Evolutionary conservation across 805 yeast species (phyloP).

Genomic region (Tanozyma kutaoensis): DNA sequence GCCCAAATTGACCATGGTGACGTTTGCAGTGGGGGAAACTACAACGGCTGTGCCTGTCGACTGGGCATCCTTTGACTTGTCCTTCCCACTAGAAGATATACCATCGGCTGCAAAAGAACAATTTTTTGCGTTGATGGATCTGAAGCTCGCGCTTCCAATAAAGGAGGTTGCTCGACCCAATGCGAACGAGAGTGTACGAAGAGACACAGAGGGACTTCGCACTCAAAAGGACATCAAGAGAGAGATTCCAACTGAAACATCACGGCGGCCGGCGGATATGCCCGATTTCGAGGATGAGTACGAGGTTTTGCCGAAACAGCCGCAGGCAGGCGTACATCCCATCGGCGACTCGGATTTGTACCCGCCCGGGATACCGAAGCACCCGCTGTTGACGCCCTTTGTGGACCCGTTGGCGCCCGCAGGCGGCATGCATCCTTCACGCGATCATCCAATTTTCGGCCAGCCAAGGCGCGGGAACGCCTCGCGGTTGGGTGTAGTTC

Average conservation of each 20-base stretch:
- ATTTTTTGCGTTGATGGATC: too few species aligned
- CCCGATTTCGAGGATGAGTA: slow-evolving; percentile 45
- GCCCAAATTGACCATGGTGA: too few species aligned
- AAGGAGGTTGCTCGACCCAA: too few species aligned
- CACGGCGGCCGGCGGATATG: slow-evolving; percentile 19
- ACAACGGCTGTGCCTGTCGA: too few species aligned
- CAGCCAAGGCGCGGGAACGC: slow-evolving; percentile 10
- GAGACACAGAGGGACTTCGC: too few species aligned
- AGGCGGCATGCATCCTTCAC: slow-evolving; percentile 45
- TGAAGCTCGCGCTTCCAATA: too few species aligned
- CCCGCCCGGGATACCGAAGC: slow-evolving; percentile 27
- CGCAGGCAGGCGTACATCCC: slow-evolving; percentile 9
- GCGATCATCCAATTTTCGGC: slow-evolving; percentile 38
- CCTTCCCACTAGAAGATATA: too few species aligned
- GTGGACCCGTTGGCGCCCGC: slow-evolving; percentile 27
- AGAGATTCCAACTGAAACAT: neutral
- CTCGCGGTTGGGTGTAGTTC: slow-evolving; percentile 22
- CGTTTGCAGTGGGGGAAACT: too few species aligned
- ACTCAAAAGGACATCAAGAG: too few species aligned
- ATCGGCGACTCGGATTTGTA: slow-evolving; percentile 40
- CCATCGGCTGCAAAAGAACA: too few species aligned
- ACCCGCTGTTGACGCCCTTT: slow-evolving; percentile 30
- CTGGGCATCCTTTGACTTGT: too few species aligned
- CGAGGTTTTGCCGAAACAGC: slow-evolving; percentile 14
- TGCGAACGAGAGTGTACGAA: too few species aligned